These are phyloP conservation scores for Proliferodiscus dingleyae DNA, from an alignment of 2,329 filamentous ascomycete genomes.

Conservation along the genomic window DNA sequence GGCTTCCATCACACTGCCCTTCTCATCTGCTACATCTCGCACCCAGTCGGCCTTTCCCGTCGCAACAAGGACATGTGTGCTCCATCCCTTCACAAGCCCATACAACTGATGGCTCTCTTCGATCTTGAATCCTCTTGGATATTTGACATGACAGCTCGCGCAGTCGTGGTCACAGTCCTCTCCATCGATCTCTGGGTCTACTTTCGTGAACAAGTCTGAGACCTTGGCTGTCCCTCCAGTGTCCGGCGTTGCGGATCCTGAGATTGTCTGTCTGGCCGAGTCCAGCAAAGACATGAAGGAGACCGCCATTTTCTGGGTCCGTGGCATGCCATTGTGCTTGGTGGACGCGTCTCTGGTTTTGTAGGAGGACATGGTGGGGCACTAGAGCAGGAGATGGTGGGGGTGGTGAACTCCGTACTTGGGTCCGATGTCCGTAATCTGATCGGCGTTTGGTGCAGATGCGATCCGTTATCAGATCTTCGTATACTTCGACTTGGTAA, in stretches of 20 bases:
- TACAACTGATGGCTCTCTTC: constrained; percentile 77
- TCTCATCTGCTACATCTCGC: constrained; percentile 80
- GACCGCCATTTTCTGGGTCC: constrained; percentile 21
- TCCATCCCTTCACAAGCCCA: constrained; percentile 80
- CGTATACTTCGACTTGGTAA: background rate
- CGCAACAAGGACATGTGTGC: constrained; percentile 83
- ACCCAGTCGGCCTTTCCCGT: constrained; percentile 98
- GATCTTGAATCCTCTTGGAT: constrained; percentile 67
- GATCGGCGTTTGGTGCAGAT: too few species aligned
- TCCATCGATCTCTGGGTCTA: constrained; percentile 72
- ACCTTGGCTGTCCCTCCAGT: constrained; percentile 18
- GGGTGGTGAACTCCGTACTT: constrained; percentile 2
- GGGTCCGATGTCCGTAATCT: background rate
- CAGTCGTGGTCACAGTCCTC: constrained; percentile 89
- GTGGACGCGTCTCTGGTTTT: constrained; percentile 3
- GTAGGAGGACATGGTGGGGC: background rate
- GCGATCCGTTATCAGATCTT: constrained; percentile 15
- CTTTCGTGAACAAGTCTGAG: constrained; percentile 61
- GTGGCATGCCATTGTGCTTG: background rate
- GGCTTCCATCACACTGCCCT: constrained; percentile 78
- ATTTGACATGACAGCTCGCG: constrained; percentile 70
- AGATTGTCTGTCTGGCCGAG: constrained; percentile 23
- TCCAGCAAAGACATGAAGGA: constrained; percentile 26
- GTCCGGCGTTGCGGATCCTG: constrained; percentile 24
- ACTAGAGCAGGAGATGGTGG: constrained; percentile 7